Conservation (phyloP, 73 alveolate species). For the Symbiodinium natans region DNA sequence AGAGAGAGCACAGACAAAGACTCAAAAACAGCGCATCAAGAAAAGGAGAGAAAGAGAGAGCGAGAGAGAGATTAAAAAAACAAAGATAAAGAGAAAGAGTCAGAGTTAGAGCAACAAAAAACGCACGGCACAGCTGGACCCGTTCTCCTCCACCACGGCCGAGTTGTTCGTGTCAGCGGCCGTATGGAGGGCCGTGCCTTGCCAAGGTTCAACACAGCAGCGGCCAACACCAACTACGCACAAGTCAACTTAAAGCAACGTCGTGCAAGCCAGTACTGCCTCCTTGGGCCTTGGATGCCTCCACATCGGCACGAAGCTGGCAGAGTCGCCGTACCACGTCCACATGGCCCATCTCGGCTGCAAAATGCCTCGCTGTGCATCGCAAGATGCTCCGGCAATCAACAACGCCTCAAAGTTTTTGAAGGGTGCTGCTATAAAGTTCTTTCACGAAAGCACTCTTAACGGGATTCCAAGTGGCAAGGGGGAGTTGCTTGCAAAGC, state of each 20-base stretch:
- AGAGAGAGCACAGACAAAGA: too few relatives aligned
- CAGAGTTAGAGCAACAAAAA: too few relatives aligned
- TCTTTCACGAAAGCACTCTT: not conserved
- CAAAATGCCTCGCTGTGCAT: conserved; percentile 34
- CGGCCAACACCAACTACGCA: not conserved
- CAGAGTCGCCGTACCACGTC: conserved; percentile 45
- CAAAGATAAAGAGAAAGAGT: too few relatives aligned
- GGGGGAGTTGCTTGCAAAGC: conserved; percentile 24
- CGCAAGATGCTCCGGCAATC: not conserved
- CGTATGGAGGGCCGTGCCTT: conserved; percentile 66
- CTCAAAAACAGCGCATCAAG: too few relatives aligned
- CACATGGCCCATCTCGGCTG: conserved; percentile 84
- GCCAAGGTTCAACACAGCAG: not conserved
- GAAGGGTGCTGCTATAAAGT: not conserved
- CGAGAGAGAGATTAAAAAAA: too few relatives aligned
- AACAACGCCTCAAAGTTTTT: not conserved
- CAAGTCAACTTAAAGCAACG: too few relatives aligned
- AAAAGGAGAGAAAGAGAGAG: too few relatives aligned
- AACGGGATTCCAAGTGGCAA: not conserved
- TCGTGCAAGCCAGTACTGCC: conserved; percentile 5
- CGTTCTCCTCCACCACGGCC: conserved; percentile 15
- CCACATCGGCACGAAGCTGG: conserved; percentile 46
- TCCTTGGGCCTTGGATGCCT: conserved; percentile 71
- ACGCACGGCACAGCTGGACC: too few relatives aligned
- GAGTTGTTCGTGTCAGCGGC: conserved; percentile 87